Conservation (phyloP, 257 asterid genomes). For the Euphrasia confusa region DNA sequence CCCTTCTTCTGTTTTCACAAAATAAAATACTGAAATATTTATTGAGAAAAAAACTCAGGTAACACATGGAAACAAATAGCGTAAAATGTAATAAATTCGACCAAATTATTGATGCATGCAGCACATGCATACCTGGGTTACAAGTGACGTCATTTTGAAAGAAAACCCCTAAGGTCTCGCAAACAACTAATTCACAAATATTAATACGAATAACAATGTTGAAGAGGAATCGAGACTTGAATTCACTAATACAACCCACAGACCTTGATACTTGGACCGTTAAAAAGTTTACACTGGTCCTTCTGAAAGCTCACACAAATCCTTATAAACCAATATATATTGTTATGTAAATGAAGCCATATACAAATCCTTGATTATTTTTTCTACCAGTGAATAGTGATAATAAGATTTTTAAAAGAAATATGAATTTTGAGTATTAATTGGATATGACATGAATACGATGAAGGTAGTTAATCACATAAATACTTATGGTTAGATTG, state of each 20-base stretch:
- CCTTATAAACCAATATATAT: conserved; percentile 3
- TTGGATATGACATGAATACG: not conserved
- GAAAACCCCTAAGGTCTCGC: too few relatives aligned
- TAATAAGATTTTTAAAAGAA: not conserved
- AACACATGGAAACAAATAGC: not conserved
- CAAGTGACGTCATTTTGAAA: not conserved
- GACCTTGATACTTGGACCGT: not conserved
- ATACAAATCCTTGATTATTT: not conserved
- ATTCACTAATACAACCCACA: not conserved
- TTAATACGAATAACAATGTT: too few relatives aligned
- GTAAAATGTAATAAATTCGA: not conserved
- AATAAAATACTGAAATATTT: not conserved
- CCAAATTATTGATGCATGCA: not conserved
- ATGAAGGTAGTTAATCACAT: not conserved
- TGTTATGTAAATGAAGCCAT: not conserved
- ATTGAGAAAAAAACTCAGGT: not conserved
- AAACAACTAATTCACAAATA: too few relatives aligned
- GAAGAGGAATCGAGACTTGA: too few relatives aligned
- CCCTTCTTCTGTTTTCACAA: conserved; percentile 41
- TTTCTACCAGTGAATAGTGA: not conserved
- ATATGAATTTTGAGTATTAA: not conserved
- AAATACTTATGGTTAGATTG: not conserved
- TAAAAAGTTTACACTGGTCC: too few relatives aligned
- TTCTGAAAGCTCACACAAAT: not conserved
- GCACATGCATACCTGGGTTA: too few relatives aligned